Percentiles rank a stretch among this genome's conserved stretches.
phyloP scores from a whole-genome alignment of 2,329 filamentous ascomycete species.

The Aschersonia sp. region DNA sequence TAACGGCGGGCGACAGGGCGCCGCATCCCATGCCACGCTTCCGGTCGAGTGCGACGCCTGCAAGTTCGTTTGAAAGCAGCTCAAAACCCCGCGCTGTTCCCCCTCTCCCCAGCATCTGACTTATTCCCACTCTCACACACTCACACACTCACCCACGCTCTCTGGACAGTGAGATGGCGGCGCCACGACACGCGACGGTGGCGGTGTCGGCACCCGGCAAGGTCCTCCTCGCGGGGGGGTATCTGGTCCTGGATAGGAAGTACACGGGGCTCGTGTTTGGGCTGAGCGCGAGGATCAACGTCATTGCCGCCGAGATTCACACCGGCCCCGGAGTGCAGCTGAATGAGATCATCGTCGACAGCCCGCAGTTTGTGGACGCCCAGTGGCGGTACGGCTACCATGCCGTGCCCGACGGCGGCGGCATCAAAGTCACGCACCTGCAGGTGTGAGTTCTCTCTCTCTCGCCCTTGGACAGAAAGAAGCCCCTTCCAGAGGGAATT shows the following conservation, averaged over 20 bases:
- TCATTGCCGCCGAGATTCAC: constrained; percentile 41
- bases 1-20: too few relatives aligned
- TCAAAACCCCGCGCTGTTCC: too few relatives aligned
- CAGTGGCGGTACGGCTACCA: constrained; percentile 80
- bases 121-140: not conserved
- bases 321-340: constrained; percentile 49
- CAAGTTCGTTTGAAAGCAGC: too few relatives aligned
- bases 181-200: constrained; percentile 18
- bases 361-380: constrained; percentile 80
- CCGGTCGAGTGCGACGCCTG: too few relatives aligned
- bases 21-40: too few relatives aligned
- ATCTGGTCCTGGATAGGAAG: constrained; percentile 78
- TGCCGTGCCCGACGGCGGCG: constrained; percentile 55
- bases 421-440: constrained; percentile 67
- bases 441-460: constrained; percentile 46
- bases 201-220: constrained; percentile 90
- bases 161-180: not conserved
- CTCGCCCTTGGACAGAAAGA: not conserved
- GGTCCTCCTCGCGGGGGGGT: constrained; percentile 87
- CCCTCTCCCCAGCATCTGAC: not conserved
- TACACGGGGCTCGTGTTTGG: constrained; percentile 67
- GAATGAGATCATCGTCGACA: constrained; percentile 69
- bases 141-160: not conserved
- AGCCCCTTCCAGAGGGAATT: not conserved
- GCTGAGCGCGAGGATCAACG: constrained; percentile 53